phyloP scores from a whole-genome alignment of 2,329 filamentous ascomycete species.

The Xylariales sp. region DNA sequence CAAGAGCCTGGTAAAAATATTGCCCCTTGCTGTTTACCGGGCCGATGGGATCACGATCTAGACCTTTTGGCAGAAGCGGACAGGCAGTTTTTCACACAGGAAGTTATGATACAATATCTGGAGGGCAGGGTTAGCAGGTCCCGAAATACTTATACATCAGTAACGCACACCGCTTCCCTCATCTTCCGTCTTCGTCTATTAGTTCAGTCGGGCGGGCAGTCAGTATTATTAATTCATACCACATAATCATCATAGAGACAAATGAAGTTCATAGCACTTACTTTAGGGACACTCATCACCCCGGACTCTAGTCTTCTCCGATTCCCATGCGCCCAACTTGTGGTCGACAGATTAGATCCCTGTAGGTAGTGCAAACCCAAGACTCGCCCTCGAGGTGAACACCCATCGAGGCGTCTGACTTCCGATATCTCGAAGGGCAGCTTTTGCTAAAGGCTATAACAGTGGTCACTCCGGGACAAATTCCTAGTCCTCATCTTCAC shows the following conservation, averaged over 20 bases:
- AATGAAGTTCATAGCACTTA: neutral
- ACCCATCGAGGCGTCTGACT: no score
- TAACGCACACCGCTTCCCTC: neutral
- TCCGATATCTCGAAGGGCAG: no score
- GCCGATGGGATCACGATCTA: neutral
- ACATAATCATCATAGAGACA: neutral
- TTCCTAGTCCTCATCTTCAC: slow-evolving; percentile 4
- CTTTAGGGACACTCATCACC: neutral
- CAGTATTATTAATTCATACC: neutral
- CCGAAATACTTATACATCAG: no score
- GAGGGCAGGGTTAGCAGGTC: no score
- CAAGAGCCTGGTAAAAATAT: no score
- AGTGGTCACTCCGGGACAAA: neutral
- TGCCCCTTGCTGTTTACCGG: neutral
- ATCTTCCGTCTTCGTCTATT: neutral
- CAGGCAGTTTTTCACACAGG: neutral
- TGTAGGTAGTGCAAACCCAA: neutral
- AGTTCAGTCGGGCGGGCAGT: neutral
- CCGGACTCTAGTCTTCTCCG: neutral
- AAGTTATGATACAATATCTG: neutral
- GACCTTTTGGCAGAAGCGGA: neutral
- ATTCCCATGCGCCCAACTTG: slow-evolving; percentile 1
- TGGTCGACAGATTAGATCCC: neutral
- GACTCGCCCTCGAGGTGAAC: no score
- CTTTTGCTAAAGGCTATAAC: no score